These are phyloP conservation scores for Ogataea glucozyma DNA, from an alignment of 805 yeast species.

Conservation along the genomic window DNA sequence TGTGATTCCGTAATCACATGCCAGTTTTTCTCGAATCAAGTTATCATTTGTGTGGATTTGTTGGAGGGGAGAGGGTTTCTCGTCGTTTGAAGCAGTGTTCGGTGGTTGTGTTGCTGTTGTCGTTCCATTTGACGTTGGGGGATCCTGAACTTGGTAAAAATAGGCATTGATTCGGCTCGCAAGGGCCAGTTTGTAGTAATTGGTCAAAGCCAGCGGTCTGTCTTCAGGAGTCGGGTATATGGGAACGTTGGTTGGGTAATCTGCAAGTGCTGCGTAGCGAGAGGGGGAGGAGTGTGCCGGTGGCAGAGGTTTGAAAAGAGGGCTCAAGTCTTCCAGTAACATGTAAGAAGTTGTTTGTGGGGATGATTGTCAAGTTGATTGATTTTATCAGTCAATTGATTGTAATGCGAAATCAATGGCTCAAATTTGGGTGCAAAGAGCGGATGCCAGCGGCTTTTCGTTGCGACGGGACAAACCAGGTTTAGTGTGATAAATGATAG, in stretches of 20 bases:
- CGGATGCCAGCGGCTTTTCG: too few relatives aligned
- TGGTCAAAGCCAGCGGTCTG: constrained; percentile 28
- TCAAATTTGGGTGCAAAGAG: too few relatives aligned
- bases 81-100: constrained; percentile 11
- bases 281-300: constrained; percentile 1
- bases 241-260: too few relatives aligned
- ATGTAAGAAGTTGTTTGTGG: too few relatives aligned
- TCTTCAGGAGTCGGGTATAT: constrained; percentile 18
- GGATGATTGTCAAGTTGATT: not conserved
- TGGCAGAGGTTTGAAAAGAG: constrained; percentile 22
- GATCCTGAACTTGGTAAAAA: constrained; percentile 32
- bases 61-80: constrained; percentile 25
- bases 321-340: constrained; percentile 26
- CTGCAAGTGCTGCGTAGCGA: not conserved
- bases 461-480: too few relatives aligned
- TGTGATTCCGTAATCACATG: constrained; percentile 30
- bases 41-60: constrained; percentile 32
- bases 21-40: constrained; percentile 27
- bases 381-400: not conserved
- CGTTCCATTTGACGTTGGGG: too few relatives aligned
- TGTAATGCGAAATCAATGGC: too few relatives aligned
- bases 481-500: too few relatives aligned
- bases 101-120: too few relatives aligned
- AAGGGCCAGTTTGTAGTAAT: constrained; percentile 32
- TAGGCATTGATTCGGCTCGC: constrained; percentile 32